Conservation (phyloP, 2,329 filamentous ascomycete genomes). For the Metarhizium humberi region DNA sequence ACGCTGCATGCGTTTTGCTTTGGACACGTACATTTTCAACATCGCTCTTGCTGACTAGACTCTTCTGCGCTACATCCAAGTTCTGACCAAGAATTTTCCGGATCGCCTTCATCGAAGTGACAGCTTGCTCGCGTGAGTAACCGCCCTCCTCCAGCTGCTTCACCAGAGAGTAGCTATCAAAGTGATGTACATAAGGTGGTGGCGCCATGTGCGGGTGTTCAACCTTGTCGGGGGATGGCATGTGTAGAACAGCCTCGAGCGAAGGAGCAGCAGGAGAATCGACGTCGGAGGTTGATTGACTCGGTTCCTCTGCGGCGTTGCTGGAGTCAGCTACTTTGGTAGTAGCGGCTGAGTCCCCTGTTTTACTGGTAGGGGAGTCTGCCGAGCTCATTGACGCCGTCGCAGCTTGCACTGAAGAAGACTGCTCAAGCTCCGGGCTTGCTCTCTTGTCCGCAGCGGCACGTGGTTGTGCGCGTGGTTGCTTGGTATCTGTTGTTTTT, state of each 20-base stretch:
- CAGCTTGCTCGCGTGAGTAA: constrained; percentile 65
- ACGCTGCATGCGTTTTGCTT: neutral
- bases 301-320: neutral
- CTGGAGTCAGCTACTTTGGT: neutral
- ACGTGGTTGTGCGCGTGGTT: neutral
- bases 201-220: constrained; percentile 60
- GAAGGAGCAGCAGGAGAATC: constrained; percentile 21
- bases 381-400: neutral
- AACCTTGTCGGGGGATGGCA: constrained; percentile 31
- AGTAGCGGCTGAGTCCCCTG: neutral
- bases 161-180: constrained; percentile 88
- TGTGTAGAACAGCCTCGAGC: constrained; percentile 41
- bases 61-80: constrained; percentile 68
- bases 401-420: neutral
- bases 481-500: neutral
- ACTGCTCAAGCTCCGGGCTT: neutral
- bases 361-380: neutral
- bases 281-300: constrained; percentile 2
- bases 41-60: constrained; percentile 80
- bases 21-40: constrained; percentile 60
- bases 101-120: constrained; percentile 88
- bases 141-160: constrained; percentile 66
- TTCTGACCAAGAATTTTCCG: constrained; percentile 69
- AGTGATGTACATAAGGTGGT: constrained; percentile 85
- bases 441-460: neutral